Conservation (phyloP, 2,329 filamentous ascomycete genomes). For the Sordariomycetes sp. region DNA sequence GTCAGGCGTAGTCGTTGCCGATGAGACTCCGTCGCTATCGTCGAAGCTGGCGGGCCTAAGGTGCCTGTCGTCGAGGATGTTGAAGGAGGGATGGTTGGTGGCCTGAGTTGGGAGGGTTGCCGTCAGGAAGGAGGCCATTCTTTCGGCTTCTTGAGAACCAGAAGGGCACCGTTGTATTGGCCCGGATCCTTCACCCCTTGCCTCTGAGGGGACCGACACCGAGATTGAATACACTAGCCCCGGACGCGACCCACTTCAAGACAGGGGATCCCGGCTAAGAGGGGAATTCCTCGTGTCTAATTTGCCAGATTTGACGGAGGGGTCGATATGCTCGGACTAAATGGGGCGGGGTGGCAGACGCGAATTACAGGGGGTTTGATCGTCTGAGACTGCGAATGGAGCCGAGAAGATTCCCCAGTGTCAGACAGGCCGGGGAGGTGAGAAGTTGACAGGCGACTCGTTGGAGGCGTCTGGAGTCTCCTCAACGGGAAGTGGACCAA, state of each 20-base stretch:
- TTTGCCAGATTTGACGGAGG: not conserved
- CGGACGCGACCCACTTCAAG: not conserved
- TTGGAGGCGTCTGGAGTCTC: not conserved
- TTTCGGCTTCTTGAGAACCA: not conserved
- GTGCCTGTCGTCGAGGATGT: conserved; percentile 2
- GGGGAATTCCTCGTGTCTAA: not conserved
- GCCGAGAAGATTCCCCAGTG: not conserved
- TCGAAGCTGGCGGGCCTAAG: not conserved
- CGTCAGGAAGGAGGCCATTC: not conserved
- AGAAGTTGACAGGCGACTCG: not conserved
- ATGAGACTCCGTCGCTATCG: conserved; percentile 1
- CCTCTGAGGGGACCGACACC: not conserved
- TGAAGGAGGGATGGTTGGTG: not conserved
- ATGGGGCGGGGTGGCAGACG: not conserved
- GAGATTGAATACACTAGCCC: not conserved
- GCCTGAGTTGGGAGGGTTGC: not conserved
- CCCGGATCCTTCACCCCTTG: not conserved
- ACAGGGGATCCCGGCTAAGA: not conserved
- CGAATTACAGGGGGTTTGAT: conserved; percentile 4
- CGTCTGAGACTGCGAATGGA: not conserved
- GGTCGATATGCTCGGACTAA: not conserved
- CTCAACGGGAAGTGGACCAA: not conserved
- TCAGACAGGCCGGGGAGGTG: not conserved
- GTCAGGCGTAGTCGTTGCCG: not conserved
- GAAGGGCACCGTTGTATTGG: not conserved